Evolutionary conservation across 441 rosid species (phyloP).

Genomic region (Metrosideros polymorpha): DNA sequence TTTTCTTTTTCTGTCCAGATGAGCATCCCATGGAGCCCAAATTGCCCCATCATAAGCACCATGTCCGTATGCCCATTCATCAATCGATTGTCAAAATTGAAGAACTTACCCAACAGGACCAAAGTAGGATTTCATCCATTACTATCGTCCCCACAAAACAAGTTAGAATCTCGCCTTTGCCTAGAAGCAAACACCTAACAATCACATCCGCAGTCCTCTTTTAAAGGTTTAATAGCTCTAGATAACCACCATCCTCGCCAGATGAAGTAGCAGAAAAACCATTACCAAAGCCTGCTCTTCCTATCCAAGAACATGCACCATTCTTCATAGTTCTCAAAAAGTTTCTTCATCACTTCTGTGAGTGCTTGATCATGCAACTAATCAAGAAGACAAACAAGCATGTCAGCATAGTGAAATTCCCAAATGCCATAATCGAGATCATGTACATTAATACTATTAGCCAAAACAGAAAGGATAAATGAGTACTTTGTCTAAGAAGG

Average conservation of each 20-base stretch:
- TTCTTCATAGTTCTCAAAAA: conserved; percentile 88
- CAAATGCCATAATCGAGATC: neutral
- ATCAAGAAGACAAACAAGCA: neutral
- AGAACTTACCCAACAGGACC: neutral
- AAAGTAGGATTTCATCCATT: no score
- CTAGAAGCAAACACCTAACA: no score
- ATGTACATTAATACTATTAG: neutral
- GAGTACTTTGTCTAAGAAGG: neutral
- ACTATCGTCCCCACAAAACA: no score
- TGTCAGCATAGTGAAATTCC: neutral
- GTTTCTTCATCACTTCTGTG: conserved; percentile 91
- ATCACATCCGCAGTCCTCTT: no score
- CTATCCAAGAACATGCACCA: conserved; percentile 93
- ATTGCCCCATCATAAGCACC: neutral
- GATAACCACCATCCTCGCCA: no score
- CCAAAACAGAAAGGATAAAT: neutral
- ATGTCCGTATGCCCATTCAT: neutral
- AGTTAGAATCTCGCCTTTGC: no score
- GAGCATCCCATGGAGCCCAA: neutral
- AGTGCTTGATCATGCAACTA: conserved; percentile 89
- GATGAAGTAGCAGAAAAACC: neutral
- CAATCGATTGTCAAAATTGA: neutral
- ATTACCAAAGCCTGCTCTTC: conserved; percentile 90
- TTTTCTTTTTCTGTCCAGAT: neutral
- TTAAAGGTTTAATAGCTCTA: no score